phyloP scores from a whole-genome alignment of 305 asterid species.

The Lippia alba region DNA sequence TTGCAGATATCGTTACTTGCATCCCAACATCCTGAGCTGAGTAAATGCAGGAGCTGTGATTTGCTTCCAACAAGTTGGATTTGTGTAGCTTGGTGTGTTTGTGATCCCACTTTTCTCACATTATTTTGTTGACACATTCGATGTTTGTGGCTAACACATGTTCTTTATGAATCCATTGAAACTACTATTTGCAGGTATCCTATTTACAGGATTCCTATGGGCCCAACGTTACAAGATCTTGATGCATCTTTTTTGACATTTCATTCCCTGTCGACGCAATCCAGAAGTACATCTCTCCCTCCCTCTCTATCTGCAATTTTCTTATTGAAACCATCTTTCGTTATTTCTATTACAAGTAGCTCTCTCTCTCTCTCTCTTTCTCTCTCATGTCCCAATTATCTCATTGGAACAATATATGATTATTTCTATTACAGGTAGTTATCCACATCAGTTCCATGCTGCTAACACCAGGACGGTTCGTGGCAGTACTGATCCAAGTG shows the following conservation, averaged over 20 bases:
- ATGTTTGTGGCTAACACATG: conserved; percentile 20
- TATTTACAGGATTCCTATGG: conserved; percentile 78
- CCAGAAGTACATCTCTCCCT: conserved; percentile 51
- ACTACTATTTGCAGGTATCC: conserved; percentile 73
- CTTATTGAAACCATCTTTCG: conserved; percentile 12
- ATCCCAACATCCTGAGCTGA: conserved; percentile 68
- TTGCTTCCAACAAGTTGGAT: conserved; percentile 88
- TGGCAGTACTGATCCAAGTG: conserved; percentile 46
- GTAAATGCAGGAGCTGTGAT: conserved; percentile 74
- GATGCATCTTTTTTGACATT: conserved; percentile 79
- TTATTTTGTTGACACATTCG: conserved; percentile 13
- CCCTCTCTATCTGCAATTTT: neutral
- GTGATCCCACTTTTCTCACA: conserved; percentile 5
- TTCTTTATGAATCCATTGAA: conserved; percentile 32
- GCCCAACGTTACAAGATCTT: conserved; percentile 67
- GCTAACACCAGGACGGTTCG: conserved; percentile 42
- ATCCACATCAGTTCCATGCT: conserved; percentile 46
- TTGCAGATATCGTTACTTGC: conserved; percentile 65
- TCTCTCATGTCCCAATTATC: conserved; percentile 9
- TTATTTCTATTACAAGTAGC: conserved; percentile 43
- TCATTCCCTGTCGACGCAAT: conserved; percentile 73
- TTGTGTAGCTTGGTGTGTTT: conserved; percentile 80
- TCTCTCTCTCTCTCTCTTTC: conserved; percentile 37
- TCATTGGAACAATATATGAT: conserved; percentile 14
- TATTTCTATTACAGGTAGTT: conserved; percentile 43